Conservation (phyloP, 1,284 basidiomycete genomes). For the Trichosporon inkin region DNA sequence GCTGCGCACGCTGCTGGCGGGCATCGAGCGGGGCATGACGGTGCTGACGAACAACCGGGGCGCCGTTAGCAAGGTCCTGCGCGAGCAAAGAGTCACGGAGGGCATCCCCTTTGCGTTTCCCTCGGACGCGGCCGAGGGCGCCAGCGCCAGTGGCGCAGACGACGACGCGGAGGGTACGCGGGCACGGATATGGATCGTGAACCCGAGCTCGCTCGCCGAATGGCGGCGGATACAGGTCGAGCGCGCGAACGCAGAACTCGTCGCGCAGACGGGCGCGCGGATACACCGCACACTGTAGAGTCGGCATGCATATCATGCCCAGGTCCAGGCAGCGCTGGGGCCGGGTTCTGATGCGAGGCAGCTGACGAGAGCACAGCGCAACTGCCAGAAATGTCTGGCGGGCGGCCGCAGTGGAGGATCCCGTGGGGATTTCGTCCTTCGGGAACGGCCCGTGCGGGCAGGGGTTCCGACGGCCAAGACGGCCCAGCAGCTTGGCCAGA, state of each 20-base stretch:
- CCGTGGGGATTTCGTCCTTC: too few relatives aligned
- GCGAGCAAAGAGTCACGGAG: conserved; percentile 40
- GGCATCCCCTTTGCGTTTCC: conserved; percentile 27
- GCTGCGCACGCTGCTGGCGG: conserved; percentile 34
- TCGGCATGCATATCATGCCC: too few relatives aligned
- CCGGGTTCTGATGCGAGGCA: too few relatives aligned
- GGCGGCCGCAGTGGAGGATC: too few relatives aligned
- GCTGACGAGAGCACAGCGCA: too few relatives aligned
- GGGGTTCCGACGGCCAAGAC: too few relatives aligned
- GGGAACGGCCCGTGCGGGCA: too few relatives aligned
- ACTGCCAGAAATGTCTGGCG: too few relatives aligned
- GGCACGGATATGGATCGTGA: conserved; percentile 44
- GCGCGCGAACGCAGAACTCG: conserved; percentile 21
- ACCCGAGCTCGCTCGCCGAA: conserved; percentile 42
- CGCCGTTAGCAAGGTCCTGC: conserved; percentile 40
- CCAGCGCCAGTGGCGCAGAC: background rate
- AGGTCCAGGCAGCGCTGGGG: too few relatives aligned
- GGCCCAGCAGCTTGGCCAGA: too few relatives aligned
- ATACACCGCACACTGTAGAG: background rate
- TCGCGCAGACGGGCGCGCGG: background rate
- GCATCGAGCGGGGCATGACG: conserved; percentile 32
- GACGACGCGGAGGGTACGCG: background rate
- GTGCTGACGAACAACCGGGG: conserved; percentile 47
- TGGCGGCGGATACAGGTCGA: conserved; percentile 44
- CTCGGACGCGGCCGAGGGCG: background rate